Evolutionary conservation across 2,329 filamentous ascomycete genomes (phyloP).

Genomic region (Leptographium flavum): DNA sequence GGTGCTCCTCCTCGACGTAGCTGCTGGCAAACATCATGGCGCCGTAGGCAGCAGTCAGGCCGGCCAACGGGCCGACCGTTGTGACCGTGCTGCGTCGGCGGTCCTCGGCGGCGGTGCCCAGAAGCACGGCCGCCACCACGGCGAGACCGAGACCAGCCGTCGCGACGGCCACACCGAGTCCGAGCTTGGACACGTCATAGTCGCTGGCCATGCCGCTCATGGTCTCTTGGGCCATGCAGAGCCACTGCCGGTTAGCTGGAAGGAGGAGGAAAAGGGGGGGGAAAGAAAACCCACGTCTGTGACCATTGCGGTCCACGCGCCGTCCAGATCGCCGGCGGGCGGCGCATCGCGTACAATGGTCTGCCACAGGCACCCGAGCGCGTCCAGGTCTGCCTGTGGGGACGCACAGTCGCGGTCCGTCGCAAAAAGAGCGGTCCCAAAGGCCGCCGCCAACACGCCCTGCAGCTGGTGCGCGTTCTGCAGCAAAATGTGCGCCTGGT

Average conservation of each 20-base stretch:
- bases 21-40: slow-evolving; percentile 96
- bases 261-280: not conserved
- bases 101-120: slow-evolving; percentile 2
- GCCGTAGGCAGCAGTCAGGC: slow-evolving; percentile 50
- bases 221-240: slow-evolving; percentile 56
- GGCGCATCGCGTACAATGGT: slow-evolving; percentile 14
- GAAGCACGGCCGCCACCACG: slow-evolving; percentile 20
- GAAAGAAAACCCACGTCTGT: slow-evolving; percentile 20
- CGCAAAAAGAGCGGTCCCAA: slow-evolving; percentile 33
- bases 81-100: too few relatives aligned
- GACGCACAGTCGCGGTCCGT: slow-evolving; percentile 8
- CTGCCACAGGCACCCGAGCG: slow-evolving; percentile 58
- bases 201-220: slow-evolving; percentile 89
- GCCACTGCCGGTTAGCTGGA: slow-evolving; percentile 33
- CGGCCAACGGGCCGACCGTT: slow-evolving; percentile 26
- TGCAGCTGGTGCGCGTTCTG: slow-evolving; percentile 73
- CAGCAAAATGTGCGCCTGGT: slow-evolving; percentile 54
- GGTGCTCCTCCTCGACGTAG: slow-evolving; percentile 95
- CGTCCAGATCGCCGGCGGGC: slow-evolving; percentile 8
- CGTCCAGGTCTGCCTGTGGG: slow-evolving; percentile 31
- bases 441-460: slow-evolving; percentile 60
- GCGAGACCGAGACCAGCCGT: slow-evolving; percentile 24
- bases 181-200: slow-evolving; percentile 59
- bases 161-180: slow-evolving; percentile 27
- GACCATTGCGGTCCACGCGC: slow-evolving; percentile 16